A percentile compares a stretch with the other conserved stretches of the same genome.
Evolutionary conservation across 352 stramenopile genomes (phyloP).

Genomic region (Phytophthora hybrid): DNA sequence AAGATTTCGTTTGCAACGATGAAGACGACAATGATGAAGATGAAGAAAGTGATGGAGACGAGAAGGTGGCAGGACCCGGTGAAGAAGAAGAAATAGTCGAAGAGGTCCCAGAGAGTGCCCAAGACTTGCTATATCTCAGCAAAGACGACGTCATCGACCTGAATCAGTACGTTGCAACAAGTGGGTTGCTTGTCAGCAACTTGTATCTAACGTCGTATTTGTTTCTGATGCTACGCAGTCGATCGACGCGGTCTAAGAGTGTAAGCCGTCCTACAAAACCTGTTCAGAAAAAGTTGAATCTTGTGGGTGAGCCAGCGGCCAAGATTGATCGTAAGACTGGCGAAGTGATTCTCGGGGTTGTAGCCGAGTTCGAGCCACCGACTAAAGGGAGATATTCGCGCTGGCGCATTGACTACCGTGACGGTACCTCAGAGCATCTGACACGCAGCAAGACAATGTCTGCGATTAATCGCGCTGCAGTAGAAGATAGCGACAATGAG

Average conservation of each 20-base stretch:
- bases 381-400: constrained; percentile 41
- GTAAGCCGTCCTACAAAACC: constrained; percentile 17
- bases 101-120: constrained; percentile 43
- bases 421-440: constrained; percentile 60
- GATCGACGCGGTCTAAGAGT: constrained; percentile 41
- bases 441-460: constrained; percentile 34
- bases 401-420: constrained; percentile 70
- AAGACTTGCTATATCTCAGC: constrained; percentile 60
- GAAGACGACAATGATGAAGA: constrained; percentile 41
- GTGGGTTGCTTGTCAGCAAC: neutral
- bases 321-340: constrained; percentile 47
- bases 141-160: constrained; percentile 62
- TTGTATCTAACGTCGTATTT: constrained; percentile 22
- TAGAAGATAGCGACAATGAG: constrained; percentile 20
- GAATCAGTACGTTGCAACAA: constrained; percentile 49
- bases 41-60: constrained; percentile 22
- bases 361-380: constrained; percentile 49
- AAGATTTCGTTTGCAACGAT: constrained; percentile 54
- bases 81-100: constrained; percentile 39
- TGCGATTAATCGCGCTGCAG: constrained; percentile 46
- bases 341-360: constrained; percentile 55
- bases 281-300: constrained; percentile 21
- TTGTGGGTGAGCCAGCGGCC: constrained; percentile 54
- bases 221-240: constrained; percentile 20
- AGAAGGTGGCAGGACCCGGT: neutral